phyloP scores from a whole-genome alignment of 352 stramenopile genomes.

The Phytophthora pini region DNA sequence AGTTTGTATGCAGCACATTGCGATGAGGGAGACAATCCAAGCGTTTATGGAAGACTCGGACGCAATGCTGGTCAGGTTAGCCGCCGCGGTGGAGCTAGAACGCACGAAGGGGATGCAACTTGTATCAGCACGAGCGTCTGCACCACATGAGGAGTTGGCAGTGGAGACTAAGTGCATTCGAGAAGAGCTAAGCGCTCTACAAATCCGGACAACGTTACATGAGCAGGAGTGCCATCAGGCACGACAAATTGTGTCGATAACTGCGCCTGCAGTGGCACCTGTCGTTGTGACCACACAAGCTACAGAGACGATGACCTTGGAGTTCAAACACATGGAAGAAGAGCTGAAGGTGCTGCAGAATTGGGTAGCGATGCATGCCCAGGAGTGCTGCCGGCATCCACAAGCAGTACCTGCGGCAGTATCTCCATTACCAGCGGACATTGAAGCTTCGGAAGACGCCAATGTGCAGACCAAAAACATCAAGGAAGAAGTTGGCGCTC shows the following conservation, averaged over 20 bases:
- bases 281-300: not conserved
- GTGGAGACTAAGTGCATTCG: not conserved
- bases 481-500: constrained; percentile 27
- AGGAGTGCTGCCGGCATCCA: constrained; percentile 46
- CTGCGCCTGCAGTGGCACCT: not conserved
- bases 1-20: constrained; percentile 33
- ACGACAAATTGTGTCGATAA: not conserved
- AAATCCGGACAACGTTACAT: constrained; percentile 10
- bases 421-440: not conserved
- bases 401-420: not conserved
- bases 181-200: constrained; percentile 19
- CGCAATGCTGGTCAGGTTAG: constrained; percentile 33
- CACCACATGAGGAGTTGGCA: constrained; percentile 7
- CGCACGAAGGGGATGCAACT: constrained; percentile 11
- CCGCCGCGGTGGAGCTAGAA: constrained; percentile 26
- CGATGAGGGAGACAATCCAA: constrained; percentile 38
- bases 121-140: constrained; percentile 10
- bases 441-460: not conserved
- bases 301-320: constrained; percentile 8
- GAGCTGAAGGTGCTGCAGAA: constrained; percentile 40
- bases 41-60: constrained; percentile 40
- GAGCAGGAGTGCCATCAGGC: constrained; percentile 7
- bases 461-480: constrained; percentile 2
- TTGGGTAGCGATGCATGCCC: constrained; percentile 51
- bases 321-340: constrained; percentile 10